These are phyloP conservation scores for Dovyalis caffra DNA, from an alignment of 345 rosid species.

Conservation along the genomic window DNA sequence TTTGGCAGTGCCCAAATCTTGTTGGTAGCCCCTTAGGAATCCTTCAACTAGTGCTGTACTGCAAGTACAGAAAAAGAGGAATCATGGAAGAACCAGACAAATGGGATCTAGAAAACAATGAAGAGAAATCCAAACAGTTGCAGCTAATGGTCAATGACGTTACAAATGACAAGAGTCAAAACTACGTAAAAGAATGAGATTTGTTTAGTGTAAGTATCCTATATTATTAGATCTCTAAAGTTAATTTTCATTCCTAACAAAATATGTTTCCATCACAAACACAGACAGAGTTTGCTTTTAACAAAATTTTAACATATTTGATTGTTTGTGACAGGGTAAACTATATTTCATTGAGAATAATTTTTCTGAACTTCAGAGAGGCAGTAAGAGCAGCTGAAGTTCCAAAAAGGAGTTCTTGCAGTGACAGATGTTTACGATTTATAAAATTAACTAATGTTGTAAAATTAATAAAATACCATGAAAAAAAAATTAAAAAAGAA, in stretches of 20 bases:
- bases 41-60: constrained; percentile 62
- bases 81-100: constrained; percentile 42
- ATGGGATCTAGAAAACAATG: constrained; percentile 50
- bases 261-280: background rate
- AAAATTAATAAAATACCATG: background rate
- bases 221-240: background rate
- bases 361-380: background rate
- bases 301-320: background rate
- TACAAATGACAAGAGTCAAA: constrained; percentile 29
- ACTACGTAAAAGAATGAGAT: background rate
- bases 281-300: background rate
- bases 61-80: constrained; percentile 56
- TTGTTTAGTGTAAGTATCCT: background rate
- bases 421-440: background rate
- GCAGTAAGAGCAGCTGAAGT: background rate
- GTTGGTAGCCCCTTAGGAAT: constrained; percentile 67
- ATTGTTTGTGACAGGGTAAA: background rate
- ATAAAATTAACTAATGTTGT: background rate
- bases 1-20: constrained; percentile 67
- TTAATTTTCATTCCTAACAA: background rate
- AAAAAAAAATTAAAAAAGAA: background rate
- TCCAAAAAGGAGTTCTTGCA: background rate
- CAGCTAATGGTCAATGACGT: constrained; percentile 25
- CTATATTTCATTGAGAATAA: background rate
- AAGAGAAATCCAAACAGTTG: constrained; percentile 34